Base-by-base conservation (phyloP, 1,139 yeast species). In the Zygoascus hellenicus region DNA sequence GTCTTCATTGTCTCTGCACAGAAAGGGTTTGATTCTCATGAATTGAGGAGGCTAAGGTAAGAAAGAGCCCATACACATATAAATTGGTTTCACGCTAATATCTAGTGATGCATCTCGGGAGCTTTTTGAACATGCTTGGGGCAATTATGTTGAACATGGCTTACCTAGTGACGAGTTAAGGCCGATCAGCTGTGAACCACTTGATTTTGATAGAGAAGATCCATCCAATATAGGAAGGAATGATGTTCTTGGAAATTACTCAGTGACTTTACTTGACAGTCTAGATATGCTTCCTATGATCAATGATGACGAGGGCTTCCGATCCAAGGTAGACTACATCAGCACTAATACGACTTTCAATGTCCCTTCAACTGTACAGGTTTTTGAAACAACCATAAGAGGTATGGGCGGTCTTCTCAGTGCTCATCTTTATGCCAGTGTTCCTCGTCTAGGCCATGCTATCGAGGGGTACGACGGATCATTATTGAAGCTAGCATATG, bases 161-260 rank as follows among this genome's bases (percentile, higher is more conserved):
- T 88, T 78, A 58, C 97, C 97, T 0, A 77, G 70, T 22, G 97
- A 90, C 64, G 97, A 88, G 60, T 78, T 90, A 6, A 67, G 75
- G 38, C 97, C 97, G 0, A 60, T 86, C 3, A 63, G 82, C 0
- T 90, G 97, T 61, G 65, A 64, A 22, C 84, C 90, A 0, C 76
- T 80, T 47, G 83, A 83, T 1, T 79, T 88, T 6, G 87, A 86
- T 59, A 71, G 64, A 48, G 62, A 64, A 0, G 73, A 85, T 56
- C 62, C 72, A 1, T 58, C 65, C 5, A 82, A 88, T 58, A 70
- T 78, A 1, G 78, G 77, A 15, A 69, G 85, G 45, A 88, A 88
- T 60, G 97, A 90, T 61, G 94, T 85, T 0, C 66, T 88, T 68
- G 97, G 97, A 0, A 89, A 88, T 58, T 81, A 80, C 47, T 79